Evolutionary conservation across 805 yeast species (phyloP).

Genomic region (Myxozyma mucilagina): DNA sequence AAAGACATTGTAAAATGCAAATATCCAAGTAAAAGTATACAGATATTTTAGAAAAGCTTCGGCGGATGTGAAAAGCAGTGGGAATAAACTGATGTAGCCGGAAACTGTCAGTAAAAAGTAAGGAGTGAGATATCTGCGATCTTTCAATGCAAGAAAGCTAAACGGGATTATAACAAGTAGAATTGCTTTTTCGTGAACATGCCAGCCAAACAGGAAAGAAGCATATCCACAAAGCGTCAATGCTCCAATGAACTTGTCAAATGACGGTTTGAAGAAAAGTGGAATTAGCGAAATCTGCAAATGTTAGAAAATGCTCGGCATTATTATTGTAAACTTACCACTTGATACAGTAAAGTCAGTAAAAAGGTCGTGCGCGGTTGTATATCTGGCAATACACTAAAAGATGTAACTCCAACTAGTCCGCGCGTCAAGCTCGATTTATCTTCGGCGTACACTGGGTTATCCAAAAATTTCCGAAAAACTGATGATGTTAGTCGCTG

Average conservation of each 20-base stretch:
- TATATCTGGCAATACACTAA: constrained; percentile 76
- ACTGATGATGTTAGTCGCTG: not conserved
- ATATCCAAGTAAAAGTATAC: constrained; percentile 83
- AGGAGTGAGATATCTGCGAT: constrained; percentile 67
- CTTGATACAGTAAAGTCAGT: constrained; percentile 80
- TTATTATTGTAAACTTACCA: constrained; percentile 42
- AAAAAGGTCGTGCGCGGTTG: constrained; percentile 75
- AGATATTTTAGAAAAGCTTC: constrained; percentile 76
- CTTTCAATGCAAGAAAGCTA: constrained; percentile 67
- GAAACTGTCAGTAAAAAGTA: constrained; percentile 72
- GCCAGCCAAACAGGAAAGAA: constrained; percentile 96
- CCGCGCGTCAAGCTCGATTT: constrained; percentile 61
- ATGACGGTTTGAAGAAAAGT: constrained; percentile 61
- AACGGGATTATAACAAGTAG: constrained; percentile 85
- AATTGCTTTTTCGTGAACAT: constrained; percentile 98
- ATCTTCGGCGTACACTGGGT: constrained; percentile 10
- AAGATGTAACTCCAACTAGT: constrained; percentile 85
- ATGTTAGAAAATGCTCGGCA: not conserved
- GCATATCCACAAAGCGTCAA: constrained; percentile 88
- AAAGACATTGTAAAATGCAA: constrained; percentile 70
- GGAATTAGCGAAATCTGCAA: constrained; percentile 22
- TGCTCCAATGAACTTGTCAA: constrained; percentile 76
- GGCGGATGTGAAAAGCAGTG: constrained; percentile 74
- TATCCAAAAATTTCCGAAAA: constrained; percentile 10
- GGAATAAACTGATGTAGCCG: constrained; percentile 86